Evolutionary conservation across 23 red algal species (phyloP), one percentile per base, ranked within the genome.

Genomic region (Agarophyton chilense): DNA sequence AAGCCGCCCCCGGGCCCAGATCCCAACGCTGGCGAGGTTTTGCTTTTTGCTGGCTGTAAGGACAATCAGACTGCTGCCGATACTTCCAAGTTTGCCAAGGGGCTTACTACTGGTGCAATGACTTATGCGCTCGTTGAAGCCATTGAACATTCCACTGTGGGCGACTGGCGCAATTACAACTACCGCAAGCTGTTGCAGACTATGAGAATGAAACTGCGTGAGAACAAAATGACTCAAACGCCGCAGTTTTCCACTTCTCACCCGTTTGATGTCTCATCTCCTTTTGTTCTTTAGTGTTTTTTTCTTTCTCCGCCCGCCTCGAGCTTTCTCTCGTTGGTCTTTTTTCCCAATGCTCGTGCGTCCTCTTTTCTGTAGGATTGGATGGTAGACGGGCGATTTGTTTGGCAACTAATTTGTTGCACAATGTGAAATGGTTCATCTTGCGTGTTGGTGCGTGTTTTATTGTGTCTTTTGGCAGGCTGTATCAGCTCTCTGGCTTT

Each of bases 151-250:
- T 79, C 78, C 17, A 85, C 79, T 4, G 90, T 93, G 21, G 82
- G 83, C 11, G 92, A 94, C 63, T 94, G 92, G 92, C 79, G 78
- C 39, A 88, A 82, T 40, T 94, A 94, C 47, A 94, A 72, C 13
- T 94, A 87, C 36, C 72, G 78, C 21, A 68, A 82, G 74, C 74
- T 94, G 17, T 45, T 94, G 71, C 77, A 83, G 41, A 82, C 81
- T 22, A 94, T 94, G 92, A 70, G 92, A 35, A 55, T 75, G 39
- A 94, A 94, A 67, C 33, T 94, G 44, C 79, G 52, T 11, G 84
- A 34, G 14, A 78, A 72, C 29, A 57, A 52, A 33, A 70, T 89
- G 82, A 57, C 38, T 41, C 92, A 94, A 58, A 66, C 61, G 33
- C 92, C 92, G 24, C 92, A 94, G 52, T 82, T 94, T 60, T 88